Evolutionary conservation across 805 yeast species (phyloP), one percentile per base, ranked within the genome.

Genomic region (Candida anglica): DNA sequence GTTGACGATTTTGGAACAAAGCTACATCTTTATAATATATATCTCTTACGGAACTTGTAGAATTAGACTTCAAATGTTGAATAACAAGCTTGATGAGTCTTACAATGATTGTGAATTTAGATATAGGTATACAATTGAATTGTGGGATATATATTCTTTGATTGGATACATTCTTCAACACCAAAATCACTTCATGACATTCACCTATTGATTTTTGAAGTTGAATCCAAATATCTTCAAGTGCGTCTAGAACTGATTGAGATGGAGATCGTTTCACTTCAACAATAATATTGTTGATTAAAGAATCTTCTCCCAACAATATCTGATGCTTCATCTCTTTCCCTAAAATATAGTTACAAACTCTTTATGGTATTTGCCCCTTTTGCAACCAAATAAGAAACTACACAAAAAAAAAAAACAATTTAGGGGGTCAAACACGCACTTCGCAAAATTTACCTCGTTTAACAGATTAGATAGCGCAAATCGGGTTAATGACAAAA

Each of bases 11-110:
- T 14, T 50, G 40, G 49, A 77, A 81, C 14, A 79, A 44, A 13
- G 54, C 56, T 2, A 77, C 82, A 46, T 79, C 79, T 32, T 63
- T 63, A 50, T 81, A 81, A 55, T 63, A 81, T 0, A 81, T 37
- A 42, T 80, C 86, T 40, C 88, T 56, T 34, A 65, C 64, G 1
- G 85, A 67, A 1, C 71, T 60, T 2, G 43, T 23, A 9, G 27
- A 15, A 17, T 26, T 21, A 11, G 14, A 4, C 8, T 11, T n/a
- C 11, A 30, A 16, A 20, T 30, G 19, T 14, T 28, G 15, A 11
- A 35, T 33, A n/a, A 40, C 19, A 15, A 36, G 17, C 24, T 36
- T 40, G 15, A 42, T 33, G 11, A 33, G 25, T 28, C 34, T 39
- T 13, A 42, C 30, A 14, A 42, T n/a, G 5, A 32, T 26, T n/a